Base-by-base conservation (phyloP, 345 rosid genomes). In the Brassica incana region DNA sequence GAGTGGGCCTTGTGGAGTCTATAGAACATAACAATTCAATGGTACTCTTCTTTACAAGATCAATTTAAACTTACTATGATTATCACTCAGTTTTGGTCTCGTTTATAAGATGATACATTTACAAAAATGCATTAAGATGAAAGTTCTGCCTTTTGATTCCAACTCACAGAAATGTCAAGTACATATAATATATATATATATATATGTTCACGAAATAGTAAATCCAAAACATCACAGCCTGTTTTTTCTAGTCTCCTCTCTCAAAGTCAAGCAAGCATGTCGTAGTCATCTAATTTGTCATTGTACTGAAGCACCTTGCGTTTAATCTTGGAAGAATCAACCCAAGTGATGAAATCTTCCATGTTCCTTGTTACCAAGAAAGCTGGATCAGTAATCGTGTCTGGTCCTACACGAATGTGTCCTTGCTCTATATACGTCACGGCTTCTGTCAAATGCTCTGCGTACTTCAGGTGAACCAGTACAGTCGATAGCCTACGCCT, bases 331-430 rank as follows among this genome's bases (percentile, higher is more conserved):
- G 98, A 95, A 52, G 95, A 85, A 83, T 95, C 99, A 38, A 91
- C 98, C 98, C 97, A 95, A 1, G 99, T 95, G 65, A 91, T 85
- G 15, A 91, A 92, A 84, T 95, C 98, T 78, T 95, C 97, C 94
- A 90, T 91, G 73, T 91, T 95, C 84, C 98, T 82, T 0, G 98
- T 92, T 20, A 95, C 99, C 1, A 92, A 86, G 83, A 87, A 95
- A 52, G 98, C 93, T 1, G 98, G 97, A 80, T 95, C 98, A 5
- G 90, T 91, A 29, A 95, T 80, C 0, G 94, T 91, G 54, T 95
- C 97, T 0, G 95, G 97, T 61, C 99, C 98, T n/a, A 91, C 97
- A 70, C 97, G 90, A 74, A 95, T 74, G 77, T 95, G 98, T 38
- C 96, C 97, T 82, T 95, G 99, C 85, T 92, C 94, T n/a, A 95